A percentile compares a stretch with the other conserved stretches of the same genome.
Evolutionary conservation across 495 filamentous ascomycete genomes (phyloP).

Genomic region (Arthonia radiata): DNA sequence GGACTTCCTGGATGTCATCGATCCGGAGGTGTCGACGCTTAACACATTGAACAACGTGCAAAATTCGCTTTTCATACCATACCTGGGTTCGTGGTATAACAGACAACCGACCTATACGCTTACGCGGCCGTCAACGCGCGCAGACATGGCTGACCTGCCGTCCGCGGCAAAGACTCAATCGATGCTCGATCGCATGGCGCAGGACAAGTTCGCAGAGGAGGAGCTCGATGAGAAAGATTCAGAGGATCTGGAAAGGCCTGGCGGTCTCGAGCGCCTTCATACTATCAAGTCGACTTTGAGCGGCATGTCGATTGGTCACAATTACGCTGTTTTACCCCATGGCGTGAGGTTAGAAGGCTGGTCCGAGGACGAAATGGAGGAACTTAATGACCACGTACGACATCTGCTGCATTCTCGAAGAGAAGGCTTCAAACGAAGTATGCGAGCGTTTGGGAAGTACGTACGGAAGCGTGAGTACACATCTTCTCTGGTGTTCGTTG

Average conservation of each 20-base stretch:
- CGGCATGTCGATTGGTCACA: too few species aligned
- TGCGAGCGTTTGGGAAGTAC: constrained; percentile 57
- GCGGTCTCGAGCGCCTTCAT: constrained; percentile 7
- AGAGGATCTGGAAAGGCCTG: constrained; percentile 6
- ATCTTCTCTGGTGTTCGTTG: constrained; percentile 1
- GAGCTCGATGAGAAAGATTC: constrained; percentile 10
- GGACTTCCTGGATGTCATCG: constrained; percentile 46
- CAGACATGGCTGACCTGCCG: background rate
- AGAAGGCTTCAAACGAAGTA: constrained; percentile 45
- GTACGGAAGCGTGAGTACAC: constrained; percentile 29
- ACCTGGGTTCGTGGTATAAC: constrained; percentile 40
- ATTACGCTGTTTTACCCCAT: constrained; percentile 37
- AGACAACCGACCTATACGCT: constrained; percentile 49
- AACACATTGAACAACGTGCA: constrained; percentile 59
- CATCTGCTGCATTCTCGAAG: constrained; percentile 60
- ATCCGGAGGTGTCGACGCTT: constrained; percentile 49
- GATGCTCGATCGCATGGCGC: constrained; percentile 5
- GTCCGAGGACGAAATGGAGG: constrained; percentile 38
- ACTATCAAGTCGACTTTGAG: constrained; percentile 22
- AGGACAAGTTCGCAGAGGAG: constrained; percentile 1
- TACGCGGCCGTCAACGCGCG: constrained; percentile 19
- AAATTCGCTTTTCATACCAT: constrained; percentile 52
- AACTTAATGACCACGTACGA: constrained; percentile 57
- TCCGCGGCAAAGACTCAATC: constrained; percentile 1
- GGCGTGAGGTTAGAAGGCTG: constrained; percentile 41